Base-by-base conservation (phyloP, 208 protist species). In the Naegleria fowleri region DNA sequence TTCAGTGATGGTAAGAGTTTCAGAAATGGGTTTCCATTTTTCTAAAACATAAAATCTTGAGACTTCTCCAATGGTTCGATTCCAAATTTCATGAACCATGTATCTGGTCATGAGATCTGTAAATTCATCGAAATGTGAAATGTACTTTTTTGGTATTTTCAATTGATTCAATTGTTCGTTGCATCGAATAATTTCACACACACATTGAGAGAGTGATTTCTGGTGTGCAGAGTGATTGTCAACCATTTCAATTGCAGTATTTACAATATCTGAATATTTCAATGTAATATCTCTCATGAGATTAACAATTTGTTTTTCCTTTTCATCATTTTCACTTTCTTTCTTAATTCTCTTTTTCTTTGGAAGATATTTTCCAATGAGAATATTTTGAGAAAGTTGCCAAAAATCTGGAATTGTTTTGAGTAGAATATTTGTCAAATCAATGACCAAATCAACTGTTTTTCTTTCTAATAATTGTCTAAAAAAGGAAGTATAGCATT, bases 301-400 rank as follows among this genome's bases (percentile, higher is more conserved):
- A 36, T 79, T 29, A 9, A 33, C 7, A 29, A 79, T 79, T 79
- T 79, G 29, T 36, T 36, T 79, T 79, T 79, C 67, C 29, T 36
- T 36, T 36, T 79, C n/a, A 36, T 19, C 5, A 36, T 36, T 13
- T 79, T 36, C 5, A 36, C 2, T 25, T 33, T 36, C 9, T 13
- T 79, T 79, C 13, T 16, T 6, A 38, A 19, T 84, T 43, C 29
- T 48, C 7, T 48, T 86, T 29, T 86, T 86, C 38, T 86, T 86
- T 25, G 15, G 7, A 48, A 43, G 16, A 86, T 48, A 86, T 48
- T 86, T 86, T 43, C 83, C 83, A 51, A 48, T 48, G 39, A 86
- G 16, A 86, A 86, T 86, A 48, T 86, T 40, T 86, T 86, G 83
- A 33, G 36, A 39, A 11, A 86, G n/a, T 86, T 86, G 83, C 33